These are phyloP conservation scores for Aspergillus texensis DNA, from an alignment of 2,329 filamentous ascomycete genomes.

Conservation along the genomic window DNA sequence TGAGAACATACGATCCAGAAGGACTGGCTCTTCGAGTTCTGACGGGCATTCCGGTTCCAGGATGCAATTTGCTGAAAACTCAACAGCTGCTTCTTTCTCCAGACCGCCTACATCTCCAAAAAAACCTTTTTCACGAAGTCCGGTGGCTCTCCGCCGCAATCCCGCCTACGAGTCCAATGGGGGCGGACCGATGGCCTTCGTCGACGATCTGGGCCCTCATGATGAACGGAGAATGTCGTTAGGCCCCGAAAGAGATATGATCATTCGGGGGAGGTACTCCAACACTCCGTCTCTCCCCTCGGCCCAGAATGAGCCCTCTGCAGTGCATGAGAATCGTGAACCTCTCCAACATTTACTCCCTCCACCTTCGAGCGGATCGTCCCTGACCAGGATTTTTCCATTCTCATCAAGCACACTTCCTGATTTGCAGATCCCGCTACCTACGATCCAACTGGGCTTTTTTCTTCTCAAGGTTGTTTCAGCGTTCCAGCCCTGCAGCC, in stretches of 20 bases:
- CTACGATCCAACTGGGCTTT: constrained; percentile 57
- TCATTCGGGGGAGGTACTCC: constrained; percentile 35
- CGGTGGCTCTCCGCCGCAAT: constrained; percentile 27
- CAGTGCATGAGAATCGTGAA: constrained; percentile 19
- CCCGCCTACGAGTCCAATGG: constrained; percentile 30
- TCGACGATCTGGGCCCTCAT: constrained; percentile 14
- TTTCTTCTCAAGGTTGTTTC: constrained; percentile 71
- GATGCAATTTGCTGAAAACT: constrained; percentile 45
- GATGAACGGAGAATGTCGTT: constrained; percentile 23
- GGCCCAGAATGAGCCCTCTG: constrained; percentile 17
- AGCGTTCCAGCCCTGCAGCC: constrained; percentile 70
- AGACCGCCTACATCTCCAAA: constrained; percentile 31
- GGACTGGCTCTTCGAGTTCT: constrained; percentile 33
- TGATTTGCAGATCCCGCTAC: constrained; percentile 38
- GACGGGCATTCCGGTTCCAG: constrained; percentile 37
- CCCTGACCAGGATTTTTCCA: constrained; percentile 23
- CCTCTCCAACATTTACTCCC: constrained; percentile 44
- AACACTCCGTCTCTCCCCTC: constrained; percentile 30
- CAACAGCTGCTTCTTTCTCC: constrained; percentile 29
- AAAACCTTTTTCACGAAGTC: constrained; percentile 26
- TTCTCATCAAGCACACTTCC: constrained; percentile 25
- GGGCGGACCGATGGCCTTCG: constrained; percentile 19
- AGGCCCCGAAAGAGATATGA: constrained; percentile 34
- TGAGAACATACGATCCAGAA: constrained; percentile 46
- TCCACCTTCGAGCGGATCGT: constrained; percentile 40